Base-by-base conservation (phyloP, 1,284 basidiomycete species). In the Entoloma clypeatum region DNA sequence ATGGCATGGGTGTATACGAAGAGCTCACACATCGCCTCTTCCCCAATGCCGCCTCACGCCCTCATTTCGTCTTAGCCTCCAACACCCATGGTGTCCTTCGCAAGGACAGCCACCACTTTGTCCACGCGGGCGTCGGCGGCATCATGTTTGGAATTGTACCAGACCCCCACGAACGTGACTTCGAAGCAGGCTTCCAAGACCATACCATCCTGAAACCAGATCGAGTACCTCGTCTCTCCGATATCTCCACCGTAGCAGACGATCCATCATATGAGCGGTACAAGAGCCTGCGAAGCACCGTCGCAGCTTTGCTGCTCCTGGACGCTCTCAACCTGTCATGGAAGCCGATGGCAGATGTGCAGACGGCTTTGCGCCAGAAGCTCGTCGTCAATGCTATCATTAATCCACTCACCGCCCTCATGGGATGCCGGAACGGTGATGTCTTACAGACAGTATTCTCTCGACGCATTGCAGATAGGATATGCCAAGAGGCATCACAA, bases 1-100 rank as follows among this genome's bases (percentile, higher is more conserved):
- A 97, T 60, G 94, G 84, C 60, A 71, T 96, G 82, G 94, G 92
- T 11, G 71, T 95, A 10, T 87, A 93, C 61, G 93, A 98, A 54
- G 67, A 79, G 47, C 71, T 97, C 39, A 61, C 90, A 30, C 61
- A 69, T 10, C 60, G 72, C 11, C 55, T 92, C 33, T 99, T 94
- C 66, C 81, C 75, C 27, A 82, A 92, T 55, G 76, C 81, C 7
- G 58, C 66, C 10, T 65, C 68, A 16, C 79, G 93, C 24, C 95
- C 95, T 5, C 81, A 91, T 57, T 91, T 98, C 60, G 75, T 98
- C 38, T 69, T 96, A 40, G 85, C 85, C 6, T 81, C 81, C 17
- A 92, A 87, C 41, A 88, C 84, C 1, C 93, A 97, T 56, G 89
- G 90, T 6, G 81, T 74, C 44, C 83, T 73, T 65, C 55, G 68